These are phyloP conservation scores for Lophium mytilinum DNA, from an alignment of 495 filamentous ascomycete genomes.

Conservation along the genomic window DNA sequence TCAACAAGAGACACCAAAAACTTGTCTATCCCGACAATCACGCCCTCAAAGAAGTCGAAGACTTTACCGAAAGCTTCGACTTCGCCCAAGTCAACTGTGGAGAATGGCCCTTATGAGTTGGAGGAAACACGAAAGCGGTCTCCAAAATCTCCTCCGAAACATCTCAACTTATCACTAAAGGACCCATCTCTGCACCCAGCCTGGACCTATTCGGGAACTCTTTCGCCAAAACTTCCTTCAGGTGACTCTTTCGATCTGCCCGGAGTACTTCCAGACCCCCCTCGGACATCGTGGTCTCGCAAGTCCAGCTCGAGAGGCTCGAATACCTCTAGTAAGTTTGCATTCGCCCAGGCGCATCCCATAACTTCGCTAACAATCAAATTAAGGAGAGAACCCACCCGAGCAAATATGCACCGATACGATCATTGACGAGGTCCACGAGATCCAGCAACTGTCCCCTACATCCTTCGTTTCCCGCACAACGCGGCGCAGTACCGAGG, in stretches of 20 bases:
- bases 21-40: neutral
- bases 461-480: slow-evolving; percentile 14
- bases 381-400: slow-evolving; percentile 11
- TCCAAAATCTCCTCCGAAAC: neutral
- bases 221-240: slow-evolving; percentile 16
- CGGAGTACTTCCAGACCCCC: slow-evolving; percentile 12
- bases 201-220: slow-evolving; percentile 12
- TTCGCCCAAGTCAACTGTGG: neutral
- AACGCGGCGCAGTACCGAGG: slow-evolving; percentile 10
- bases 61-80: neutral
- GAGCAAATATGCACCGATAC: slow-evolving; percentile 2
- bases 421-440: slow-evolving; percentile 17
- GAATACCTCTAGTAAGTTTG: slow-evolving; percentile 14
- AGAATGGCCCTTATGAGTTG: no score
- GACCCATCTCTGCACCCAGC: slow-evolving; percentile 18
- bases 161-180: neutral
- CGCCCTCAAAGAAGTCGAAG: neutral
- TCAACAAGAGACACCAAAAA: neutral
- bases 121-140: neutral
- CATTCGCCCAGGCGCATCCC: slow-evolving; percentile 5
- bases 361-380: slow-evolving; percentile 9
- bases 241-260: slow-evolving; percentile 18
- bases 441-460: slow-evolving; percentile 19
- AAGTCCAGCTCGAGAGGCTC: slow-evolving; percentile 14
- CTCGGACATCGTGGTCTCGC: slow-evolving; percentile 9